Conservation (phyloP, 2,329 filamentous ascomycete species). For the Grosmannia huntii region DNA sequence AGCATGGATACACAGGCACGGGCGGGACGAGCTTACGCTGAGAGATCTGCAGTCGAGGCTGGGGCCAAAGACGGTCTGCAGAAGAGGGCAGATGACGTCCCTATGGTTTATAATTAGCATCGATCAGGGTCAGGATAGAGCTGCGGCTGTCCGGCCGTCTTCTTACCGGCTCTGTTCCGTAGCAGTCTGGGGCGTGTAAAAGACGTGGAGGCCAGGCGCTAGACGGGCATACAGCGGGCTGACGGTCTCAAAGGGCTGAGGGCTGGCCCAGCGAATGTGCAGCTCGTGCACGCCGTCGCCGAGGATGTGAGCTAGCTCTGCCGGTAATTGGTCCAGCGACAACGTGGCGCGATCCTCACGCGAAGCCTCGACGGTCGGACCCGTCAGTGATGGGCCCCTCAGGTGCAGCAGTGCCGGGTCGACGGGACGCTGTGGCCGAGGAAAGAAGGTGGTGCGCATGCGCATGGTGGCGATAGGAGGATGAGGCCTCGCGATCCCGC, state of each 20-base stretch:
- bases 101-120: constrained; percentile 17
- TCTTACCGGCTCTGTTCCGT: neutral
- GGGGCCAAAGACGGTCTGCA: constrained; percentile 44
- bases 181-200: constrained; percentile 48
- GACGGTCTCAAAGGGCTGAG: constrained; percentile 40
- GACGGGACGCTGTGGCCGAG: constrained; percentile 48
- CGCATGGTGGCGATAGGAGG: constrained; percentile 44
- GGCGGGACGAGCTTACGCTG: constrained; percentile 21
- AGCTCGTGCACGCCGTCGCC: constrained; percentile 51
- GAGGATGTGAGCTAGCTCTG: constrained; percentile 50
- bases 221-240: constrained; percentile 63
- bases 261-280: constrained; percentile 67
- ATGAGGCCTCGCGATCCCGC: neutral
- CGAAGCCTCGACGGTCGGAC: constrained; percentile 45
- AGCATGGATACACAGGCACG: neutral
- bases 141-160: neutral
- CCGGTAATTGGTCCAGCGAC: constrained; percentile 58
- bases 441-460: constrained; percentile 68
- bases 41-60: constrained; percentile 39
- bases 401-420: constrained; percentile 52
- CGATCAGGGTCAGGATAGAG: neutral
- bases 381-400: constrained; percentile 38
- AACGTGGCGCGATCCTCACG: constrained; percentile 73
- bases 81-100: constrained; percentile 40
- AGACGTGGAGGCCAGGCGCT: constrained; percentile 70